Evolutionary conservation across 106 monocot genomes (phyloP).

Genomic region (Posidonia australis): DNA sequence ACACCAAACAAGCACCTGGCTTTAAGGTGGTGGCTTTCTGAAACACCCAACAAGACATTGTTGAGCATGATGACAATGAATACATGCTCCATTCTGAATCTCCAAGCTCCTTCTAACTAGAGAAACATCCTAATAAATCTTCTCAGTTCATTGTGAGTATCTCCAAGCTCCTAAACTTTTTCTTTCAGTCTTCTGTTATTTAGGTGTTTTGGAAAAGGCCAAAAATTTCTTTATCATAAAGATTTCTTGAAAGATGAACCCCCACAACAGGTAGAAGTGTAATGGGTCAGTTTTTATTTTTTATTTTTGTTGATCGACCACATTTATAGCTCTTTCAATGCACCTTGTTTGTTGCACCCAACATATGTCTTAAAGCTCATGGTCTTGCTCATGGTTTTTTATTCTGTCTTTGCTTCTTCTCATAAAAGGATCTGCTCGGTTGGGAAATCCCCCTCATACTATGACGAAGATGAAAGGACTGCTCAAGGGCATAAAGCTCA

Average conservation of each 20-base stretch:
- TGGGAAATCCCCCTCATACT: not conserved
- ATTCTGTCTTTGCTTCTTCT: not conserved
- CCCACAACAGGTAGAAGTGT: not conserved
- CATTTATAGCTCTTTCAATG: not conserved
- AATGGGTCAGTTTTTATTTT: not conserved
- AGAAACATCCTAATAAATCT: too few species aligned
- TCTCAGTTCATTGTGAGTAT: not conserved
- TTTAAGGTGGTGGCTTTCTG: too few species aligned
- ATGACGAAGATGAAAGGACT: conserved; percentile 55
- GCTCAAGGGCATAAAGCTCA: conserved; percentile 65
- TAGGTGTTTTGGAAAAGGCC: too few species aligned
- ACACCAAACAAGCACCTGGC: too few species aligned
- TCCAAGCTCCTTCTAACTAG: too few species aligned
- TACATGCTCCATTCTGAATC: too few species aligned
- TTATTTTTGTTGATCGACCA: not conserved
- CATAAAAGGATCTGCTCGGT: not conserved
- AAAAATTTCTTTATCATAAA: not conserved
- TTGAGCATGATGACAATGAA: too few species aligned
- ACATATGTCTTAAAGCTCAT: too few species aligned
- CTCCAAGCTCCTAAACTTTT: not conserved
- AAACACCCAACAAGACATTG: too few species aligned
- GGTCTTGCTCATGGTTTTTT: not conserved
- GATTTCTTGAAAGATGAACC: not conserved
- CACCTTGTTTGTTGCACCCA: not conserved
- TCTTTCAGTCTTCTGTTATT: not conserved